Base-by-base conservation (phyloP, 257 asterid species). In the Euphrasia confusa region DNA sequence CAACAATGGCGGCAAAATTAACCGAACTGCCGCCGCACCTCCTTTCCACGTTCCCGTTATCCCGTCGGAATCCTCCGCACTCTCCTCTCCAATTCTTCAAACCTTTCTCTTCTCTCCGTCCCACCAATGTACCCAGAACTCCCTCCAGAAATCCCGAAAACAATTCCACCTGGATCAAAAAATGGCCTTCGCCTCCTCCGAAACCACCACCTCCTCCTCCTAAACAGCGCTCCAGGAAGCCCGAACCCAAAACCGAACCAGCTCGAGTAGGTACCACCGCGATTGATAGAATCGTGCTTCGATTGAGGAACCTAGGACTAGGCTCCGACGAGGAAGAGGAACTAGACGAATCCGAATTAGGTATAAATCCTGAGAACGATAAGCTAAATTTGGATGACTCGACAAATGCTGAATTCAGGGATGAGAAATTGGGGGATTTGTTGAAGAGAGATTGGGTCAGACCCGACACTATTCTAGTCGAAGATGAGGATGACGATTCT, bases 371-470 rank as follows among this genome's bases (percentile, higher is more conserved):
- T 61, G 77, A 59, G 39, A 65, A 37, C 61, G 66, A 4, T 53
- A 47, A 32, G 55, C 55, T 65, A 27, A 56, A 57, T 39, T 47
- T 64, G 67, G 66, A 37, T 66, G 71, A 50, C 13, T 47, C 67
- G 40, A 15, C 30, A 9, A 59, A 60, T 49, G 68, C 6, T 71
- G 75, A 45, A n/a, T 50, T 37, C 11, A 79, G 75, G 61, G 86
- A 78, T 66, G 97, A 83, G 50, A 88, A 80, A n/a, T 68, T 91
- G 78, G 99, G 99, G 71, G 97, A 89, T 77, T 89, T 92, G 80
- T 76, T 92, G 86, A 83, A 83, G 62, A 81, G 99, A 68, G 96
- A 92, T 75, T 92, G 99, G 97, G 82, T 89, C 33, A 79, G 97
- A 50, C 99, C 99, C 15, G 99, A 92, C 78, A 84, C 75, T 21